Base-by-base conservation (phyloP, 306 rosid species). In the Medicago truncatula region DNA sequence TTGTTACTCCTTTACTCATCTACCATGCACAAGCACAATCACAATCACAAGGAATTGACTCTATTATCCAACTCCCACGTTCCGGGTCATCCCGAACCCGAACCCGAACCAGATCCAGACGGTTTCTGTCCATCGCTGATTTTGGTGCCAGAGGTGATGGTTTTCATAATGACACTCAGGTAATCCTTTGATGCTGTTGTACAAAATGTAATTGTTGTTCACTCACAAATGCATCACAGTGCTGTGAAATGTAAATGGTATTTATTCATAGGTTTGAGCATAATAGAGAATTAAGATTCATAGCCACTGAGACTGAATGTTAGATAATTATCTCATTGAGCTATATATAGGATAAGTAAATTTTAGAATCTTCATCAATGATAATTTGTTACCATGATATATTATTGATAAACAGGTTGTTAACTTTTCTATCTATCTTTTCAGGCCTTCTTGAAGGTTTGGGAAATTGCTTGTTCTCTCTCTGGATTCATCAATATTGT, bases 131-230 rank as follows among this genome's bases (percentile, higher is more conserved):
- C 69, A 80, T 90, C 11, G 39, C 4, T 61, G 90, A 92, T 64
- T 94, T 78, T 80, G 97, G 95, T 52, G 98, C 95, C 2, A 76
- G 28, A 78, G 98, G 97, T 71, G 91, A 94, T 82, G 95, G 93
- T 46, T 23, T 86, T 72, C 81, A 81, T 44, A 82, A 94, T 82
- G 97, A 94, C 59, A 87, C 96, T 20, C 10, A 14, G 44, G 44
- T 23, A 23, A 23, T 23, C 1, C 28, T 23, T 23, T 28, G 34
- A 28, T 28, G 2, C 3, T 52, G 6, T 16, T 34, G 16, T 71
- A 14, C 56, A 49, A 4, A 53, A 31, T 43, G 16, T 64, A 52
- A 41, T 39, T 56, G 47, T 53, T 23, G 2, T 23, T 23, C 28
- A 71, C 23, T 18, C 3, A 46, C n/a, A 58, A 21, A 69, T 25